These are phyloP conservation scores for Pelargonium nanum DNA, from an alignment of 345 rosid genomes.

Conservation along the genomic window DNA sequence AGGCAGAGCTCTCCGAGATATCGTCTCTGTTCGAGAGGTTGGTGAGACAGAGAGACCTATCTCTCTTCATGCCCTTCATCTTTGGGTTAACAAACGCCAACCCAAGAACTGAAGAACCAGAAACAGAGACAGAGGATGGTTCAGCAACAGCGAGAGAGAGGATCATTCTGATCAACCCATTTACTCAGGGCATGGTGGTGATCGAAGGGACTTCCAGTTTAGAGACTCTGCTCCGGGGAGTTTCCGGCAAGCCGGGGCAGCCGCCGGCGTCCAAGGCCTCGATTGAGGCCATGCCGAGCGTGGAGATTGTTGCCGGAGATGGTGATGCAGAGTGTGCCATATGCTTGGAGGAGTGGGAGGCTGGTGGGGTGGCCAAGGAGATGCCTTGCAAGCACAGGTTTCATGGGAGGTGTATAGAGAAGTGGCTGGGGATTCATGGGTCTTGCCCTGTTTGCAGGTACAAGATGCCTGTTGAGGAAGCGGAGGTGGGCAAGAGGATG, in stretches of 20 bases:
- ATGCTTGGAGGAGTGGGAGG: constrained; percentile 53
- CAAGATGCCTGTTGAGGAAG: constrained; percentile 65
- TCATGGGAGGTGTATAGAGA: constrained; percentile 58
- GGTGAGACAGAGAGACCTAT: constrained; percentile 27
- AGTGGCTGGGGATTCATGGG: constrained; percentile 70
- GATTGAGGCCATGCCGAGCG: constrained; percentile 45
- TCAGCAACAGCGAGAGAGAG: constrained; percentile 27
- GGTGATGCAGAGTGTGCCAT: constrained; percentile 45
- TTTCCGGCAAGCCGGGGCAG: constrained; percentile 32
- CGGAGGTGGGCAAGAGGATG: constrained; percentile 19
- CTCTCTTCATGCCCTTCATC: constrained; percentile 35
- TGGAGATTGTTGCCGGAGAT: constrained; percentile 29
- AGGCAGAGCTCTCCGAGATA: constrained; percentile 20
- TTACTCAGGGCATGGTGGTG: constrained; percentile 55
- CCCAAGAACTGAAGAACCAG: constrained; percentile 14
- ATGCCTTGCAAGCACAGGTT: constrained; percentile 82
- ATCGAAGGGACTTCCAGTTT: constrained; percentile 34
- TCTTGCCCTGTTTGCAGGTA: constrained; percentile 82
- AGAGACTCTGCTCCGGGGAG: constrained; percentile 32
- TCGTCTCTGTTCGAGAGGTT: constrained; percentile 33
- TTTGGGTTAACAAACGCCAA: constrained; percentile 32
- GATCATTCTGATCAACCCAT: constrained; percentile 53
- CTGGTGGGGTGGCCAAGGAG: constrained; percentile 40
- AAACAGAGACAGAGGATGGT: neutral
- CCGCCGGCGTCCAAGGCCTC: constrained; percentile 79